Evolutionary conservation across 371 early-diverging fungal species (phyloP).

Genomic region (Rhizopus microsporus): DNA sequence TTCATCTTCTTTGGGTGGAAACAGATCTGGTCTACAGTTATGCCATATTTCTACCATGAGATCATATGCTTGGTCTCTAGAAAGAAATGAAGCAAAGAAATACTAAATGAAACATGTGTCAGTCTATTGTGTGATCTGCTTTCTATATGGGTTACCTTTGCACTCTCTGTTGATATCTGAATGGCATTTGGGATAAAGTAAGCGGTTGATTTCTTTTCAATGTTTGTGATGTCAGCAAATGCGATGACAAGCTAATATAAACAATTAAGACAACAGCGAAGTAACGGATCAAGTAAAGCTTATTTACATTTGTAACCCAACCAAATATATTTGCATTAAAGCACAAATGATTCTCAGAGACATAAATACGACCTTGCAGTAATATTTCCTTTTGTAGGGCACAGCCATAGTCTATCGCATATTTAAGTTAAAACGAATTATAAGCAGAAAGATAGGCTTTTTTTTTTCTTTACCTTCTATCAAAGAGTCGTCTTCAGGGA

Average conservation of each 20-base stretch:
- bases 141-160: slow-evolving; percentile 44
- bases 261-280: background rate
- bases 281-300: background rate
- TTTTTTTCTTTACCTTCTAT: slow-evolving; percentile 56
- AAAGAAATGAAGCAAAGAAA: slow-evolving; percentile 82
- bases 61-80: slow-evolving; percentile 77
- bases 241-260: slow-evolving; percentile 71
- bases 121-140: background rate
- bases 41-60: slow-evolving; percentile 75
- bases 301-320: slow-evolving; percentile 85
- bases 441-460: background rate
- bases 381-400: slow-evolving; percentile 92
- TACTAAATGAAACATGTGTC: slow-evolving; percentile 36
- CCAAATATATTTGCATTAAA: slow-evolving; percentile 97
- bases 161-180: slow-evolving; percentile 71
- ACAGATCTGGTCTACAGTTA: slow-evolving; percentile 13
- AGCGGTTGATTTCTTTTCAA: slow-evolving; percentile 80
- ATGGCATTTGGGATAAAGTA: slow-evolving; percentile 89
- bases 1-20: slow-evolving; percentile 25
- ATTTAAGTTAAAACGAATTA: background rate
- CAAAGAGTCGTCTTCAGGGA: slow-evolving; percentile 66
- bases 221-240: slow-evolving; percentile 79
- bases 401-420: slow-evolving; percentile 76
- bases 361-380: slow-evolving; percentile 88
- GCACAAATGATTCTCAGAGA: slow-evolving; percentile 85